Base-by-base conservation (phyloP, 2,329 filamentous ascomycete species). In the Venturia pyrina region DNA sequence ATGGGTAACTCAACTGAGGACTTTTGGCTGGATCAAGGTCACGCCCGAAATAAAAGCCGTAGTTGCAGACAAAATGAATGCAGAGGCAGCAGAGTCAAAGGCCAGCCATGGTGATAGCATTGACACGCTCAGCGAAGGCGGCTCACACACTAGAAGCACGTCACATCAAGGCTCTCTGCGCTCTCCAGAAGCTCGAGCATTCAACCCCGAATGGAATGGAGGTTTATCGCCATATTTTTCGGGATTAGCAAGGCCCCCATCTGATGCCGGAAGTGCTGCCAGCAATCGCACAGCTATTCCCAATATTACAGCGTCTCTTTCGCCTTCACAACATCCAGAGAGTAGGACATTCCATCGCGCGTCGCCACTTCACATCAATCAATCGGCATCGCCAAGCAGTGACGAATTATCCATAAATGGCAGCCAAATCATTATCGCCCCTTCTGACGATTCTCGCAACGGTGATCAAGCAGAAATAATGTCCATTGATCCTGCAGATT, bases 1-100 rank as follows among this genome's bases (percentile, higher is more conserved):
- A 17, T 96, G 95, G 90, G 93, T 97, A 0, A 96, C 90, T 0
- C 93, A 97, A 75, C 83, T 99, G 6, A 90, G 92, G 68, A 95
- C 91, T 0, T 97, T 96, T 75, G 91, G 89, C 15, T 96, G 95
- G 81, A 86, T 98, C 56, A 85, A 93, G 62, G 89, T 95, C 53
- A 88, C 88, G 77, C 87, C 89, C 2, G 88, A 93, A 73, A 89
- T 96, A 68, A 87, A 95, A 70, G 88, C 89, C 72, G 88, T 90
- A 69, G 91, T 96, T 3, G 87, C 90, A 63, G 84, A 88, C 70
- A 84, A 87, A 65, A 82, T 91, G 87, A 90, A 74, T 59, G 71
- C 69, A 6, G 75, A 76, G 66, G 72, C 37, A 61, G 15, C 53
- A 62, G 43, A 41, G 17, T 48, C 40, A n/a, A 65, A 48, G 71